Evolutionary conservation across 2,329 filamentous ascomycete species (phyloP), one percentile per base, ranked within the genome.

Genomic region (Colletotrichum paranaense): DNA sequence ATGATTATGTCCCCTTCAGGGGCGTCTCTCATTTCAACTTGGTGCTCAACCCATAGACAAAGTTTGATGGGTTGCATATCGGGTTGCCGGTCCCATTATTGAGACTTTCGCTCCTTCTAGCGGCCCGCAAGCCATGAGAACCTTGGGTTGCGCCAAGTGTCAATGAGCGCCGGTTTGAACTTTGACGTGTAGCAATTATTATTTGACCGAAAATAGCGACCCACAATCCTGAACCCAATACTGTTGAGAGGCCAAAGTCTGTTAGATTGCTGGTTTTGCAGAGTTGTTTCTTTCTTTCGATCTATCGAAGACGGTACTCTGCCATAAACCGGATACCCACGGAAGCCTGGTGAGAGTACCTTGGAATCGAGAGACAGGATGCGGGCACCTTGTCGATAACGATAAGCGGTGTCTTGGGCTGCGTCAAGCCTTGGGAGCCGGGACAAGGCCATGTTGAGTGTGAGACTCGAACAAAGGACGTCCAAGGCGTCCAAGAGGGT

Each of bases 21-120:
- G 58, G 49, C 26, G 42, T 28, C 42, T n/a, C 53, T 72, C 69
- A 63, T 68, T 72, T 72, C 65, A 5, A 60, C 46, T n/a, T 56
- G 66, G 46, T 62, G 49, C 14, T 22, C 19, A 3, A 24, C 5
- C 42, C 4, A 9, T 26, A 16, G 28, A 35, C 30, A 57, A 28
- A 46, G n/a, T 52, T 65, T 30, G 55, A 46, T 38, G 19, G 52
- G 30, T 42, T 65, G 49, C 11, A 9, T 52, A 32, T 38, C 53
- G 46, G 22, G 12, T 38, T 55, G 62, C 14, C 28, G 28, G 46
- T 22, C 30, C 14, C 30, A 28, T 9, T n/a, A 14, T 11, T 16
- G n/a, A 42, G 5, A 14, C 16, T 8, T 63, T 38, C 16, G 5
- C 32, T 65, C 26, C 14, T 53, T 38, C 42, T 49, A 49, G 42